Evolutionary conservation across 139 green algal genomes (phyloP), one percentile per base, ranked within the genome.

Genomic region (Chlamydomonas schloesseri): DNA sequence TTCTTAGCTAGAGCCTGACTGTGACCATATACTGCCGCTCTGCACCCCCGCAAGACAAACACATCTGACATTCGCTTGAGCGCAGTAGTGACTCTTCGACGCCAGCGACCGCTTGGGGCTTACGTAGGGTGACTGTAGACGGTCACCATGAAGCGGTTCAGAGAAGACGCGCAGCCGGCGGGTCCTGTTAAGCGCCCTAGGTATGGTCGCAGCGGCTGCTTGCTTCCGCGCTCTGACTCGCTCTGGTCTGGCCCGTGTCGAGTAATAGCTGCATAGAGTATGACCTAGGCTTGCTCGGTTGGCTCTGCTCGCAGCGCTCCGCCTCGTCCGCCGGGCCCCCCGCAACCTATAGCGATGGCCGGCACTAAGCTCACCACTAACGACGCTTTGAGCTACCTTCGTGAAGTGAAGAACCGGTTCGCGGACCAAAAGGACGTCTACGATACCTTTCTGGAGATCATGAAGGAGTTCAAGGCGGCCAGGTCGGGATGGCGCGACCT

Each of bases 401-500:
- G 95, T 50, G 88, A 89, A 88, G 87, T 90, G 65, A 97, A 98
- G 88, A 95, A 96, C 57, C 90, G 93, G 13, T 97, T 98, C 71
- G 92, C 93, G 26, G 91, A 98, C 81, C 87, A 95, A 67, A 97
- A 96, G 75, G 90, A 95, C 26, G 94, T 98, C 13, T 98, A 98
- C 88, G 94, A 99, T 82, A 97, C 94, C 15, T 99, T 99, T 82
- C 86, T 99, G 84, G 97, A 99, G 70, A 98, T 99, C 79, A 99
- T 99, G 98, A 99, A 99, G 91, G 95, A 99, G 87, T 99, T 99
- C 94, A 99, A 99, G 87, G 93, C 97, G 4, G 93, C 97, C 83
- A 93, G 89, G 96, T 99, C 80, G 29, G 89, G 69, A 82, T 82
- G 58, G 55, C 57, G 78, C 78, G 78, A 84, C 78, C 78, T 84